Percentiles rank a stretch among this genome's conserved stretches.
phyloP scores from a whole-genome alignment of 768 basidiomycete genomes.

The Trametes gibbosa region DNA sequence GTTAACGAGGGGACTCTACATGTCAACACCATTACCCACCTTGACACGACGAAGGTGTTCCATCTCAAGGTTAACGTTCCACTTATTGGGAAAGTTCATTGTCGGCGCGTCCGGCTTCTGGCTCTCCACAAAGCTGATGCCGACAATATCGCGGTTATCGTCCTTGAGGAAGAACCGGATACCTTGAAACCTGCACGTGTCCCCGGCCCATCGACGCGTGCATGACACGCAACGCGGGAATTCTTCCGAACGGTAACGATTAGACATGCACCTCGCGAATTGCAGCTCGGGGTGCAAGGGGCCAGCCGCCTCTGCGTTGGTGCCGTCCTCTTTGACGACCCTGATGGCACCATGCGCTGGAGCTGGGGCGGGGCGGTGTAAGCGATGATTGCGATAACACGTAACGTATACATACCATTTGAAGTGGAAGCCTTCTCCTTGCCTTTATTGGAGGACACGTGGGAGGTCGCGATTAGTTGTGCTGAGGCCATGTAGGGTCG shows the following conservation, averaged over 20 bases:
- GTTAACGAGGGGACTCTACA: not conserved
- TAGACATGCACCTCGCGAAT: conserved; percentile 82
- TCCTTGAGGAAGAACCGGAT: conserved; percentile 77
- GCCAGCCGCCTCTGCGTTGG: conserved; percentile 27
- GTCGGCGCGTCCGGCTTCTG: conserved; percentile 54
- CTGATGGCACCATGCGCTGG: conserved; percentile 25
- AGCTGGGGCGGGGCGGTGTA: conserved; percentile 1
- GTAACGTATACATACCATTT: conserved; percentile 18
- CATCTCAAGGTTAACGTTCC: conserved; percentile 59
- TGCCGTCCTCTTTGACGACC: conserved; percentile 33
- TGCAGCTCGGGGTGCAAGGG: conserved; percentile 65
- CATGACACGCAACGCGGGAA: conserved; percentile 84
- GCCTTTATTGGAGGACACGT: conserved; percentile 38
- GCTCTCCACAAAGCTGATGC: conserved; percentile 68
- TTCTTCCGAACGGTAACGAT: conserved; percentile 65
- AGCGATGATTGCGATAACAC: conserved; percentile 24
- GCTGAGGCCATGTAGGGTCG: conserved; percentile 7
- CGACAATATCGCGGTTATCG: conserved; percentile 52
- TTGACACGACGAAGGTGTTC: conserved; percentile 58
- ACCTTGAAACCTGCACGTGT: conserved; percentile 85
- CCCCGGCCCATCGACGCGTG: conserved; percentile 83
- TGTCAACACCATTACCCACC: conserved; percentile 37
- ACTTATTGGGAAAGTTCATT: conserved; percentile 62
- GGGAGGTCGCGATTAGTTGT: conserved; percentile 38
- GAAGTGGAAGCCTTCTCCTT: conserved; percentile 39